A percentile compares a stretch with the other conserved stretches of the same genome.
These are phyloP conservation scores for Neurospora terricola DNA, from an alignment of 495 filamentous ascomycete genomes.

Conservation along the genomic window DNA sequence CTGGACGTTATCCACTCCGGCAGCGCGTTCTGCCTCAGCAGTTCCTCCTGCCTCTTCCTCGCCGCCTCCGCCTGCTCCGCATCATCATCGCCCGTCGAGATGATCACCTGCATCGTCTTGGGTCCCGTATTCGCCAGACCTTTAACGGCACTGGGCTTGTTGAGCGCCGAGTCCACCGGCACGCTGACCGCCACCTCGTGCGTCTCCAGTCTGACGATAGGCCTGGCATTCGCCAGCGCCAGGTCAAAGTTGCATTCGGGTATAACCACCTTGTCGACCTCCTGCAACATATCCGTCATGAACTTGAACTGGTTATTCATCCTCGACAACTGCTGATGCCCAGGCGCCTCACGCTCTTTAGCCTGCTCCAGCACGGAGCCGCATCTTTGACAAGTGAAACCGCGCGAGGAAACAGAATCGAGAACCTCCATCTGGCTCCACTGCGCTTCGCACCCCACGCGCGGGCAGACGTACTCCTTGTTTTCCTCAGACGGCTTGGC, in stretches of 20 bases:
- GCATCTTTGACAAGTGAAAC: conserved; percentile 81
- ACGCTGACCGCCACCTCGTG: conserved; percentile 50
- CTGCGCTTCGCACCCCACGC: conserved; percentile 53
- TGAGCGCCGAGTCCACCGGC: conserved; percentile 31
- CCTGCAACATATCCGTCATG: conserved; percentile 73
- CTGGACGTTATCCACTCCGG: conserved; percentile 85
- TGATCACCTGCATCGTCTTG: conserved; percentile 65
- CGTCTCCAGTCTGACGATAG: conserved; percentile 49
- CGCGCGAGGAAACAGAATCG: conserved; percentile 53
- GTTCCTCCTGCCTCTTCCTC: conserved; percentile 56
- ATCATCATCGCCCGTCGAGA: conserved; percentile 65
- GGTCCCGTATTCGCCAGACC: conserved; percentile 56
- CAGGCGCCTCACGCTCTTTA: conserved; percentile 49
- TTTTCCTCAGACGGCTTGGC: conserved; percentile 71
- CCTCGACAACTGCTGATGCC: conserved; percentile 81
- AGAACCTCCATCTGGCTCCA: conserved; percentile 83
- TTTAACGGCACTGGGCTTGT: conserved; percentile 58
- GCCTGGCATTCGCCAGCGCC: conserved; percentile 51
- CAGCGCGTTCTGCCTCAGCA: conserved; percentile 75
- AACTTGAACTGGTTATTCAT: conserved; percentile 80
- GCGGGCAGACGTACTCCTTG: conserved; percentile 81
- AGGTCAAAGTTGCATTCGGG: conserved; percentile 81
- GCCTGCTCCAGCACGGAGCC: conserved; percentile 57
- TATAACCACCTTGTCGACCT: conserved; percentile 73
- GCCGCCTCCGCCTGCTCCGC: conserved; percentile 60